Base-by-base conservation (phyloP, 1,139 yeast species). In the Meyerozyma sp. region DNA sequence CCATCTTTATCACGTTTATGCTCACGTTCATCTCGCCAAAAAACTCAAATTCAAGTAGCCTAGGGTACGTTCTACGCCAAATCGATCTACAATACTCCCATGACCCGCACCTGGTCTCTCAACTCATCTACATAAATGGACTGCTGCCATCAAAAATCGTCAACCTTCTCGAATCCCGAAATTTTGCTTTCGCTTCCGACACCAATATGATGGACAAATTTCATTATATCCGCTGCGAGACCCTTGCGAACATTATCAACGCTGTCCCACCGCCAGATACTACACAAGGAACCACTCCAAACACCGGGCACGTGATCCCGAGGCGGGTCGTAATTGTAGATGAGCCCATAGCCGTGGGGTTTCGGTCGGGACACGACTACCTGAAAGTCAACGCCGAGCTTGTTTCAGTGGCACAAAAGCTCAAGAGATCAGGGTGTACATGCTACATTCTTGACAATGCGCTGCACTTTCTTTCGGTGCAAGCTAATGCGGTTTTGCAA, bases 11-110 rank as follows among this genome's bases (percentile, higher is more conserved):
- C 29, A 49, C 25, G 23, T 40, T 4, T 8, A 46, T 55, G 55
- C 46, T 46, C 42, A 40, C 44, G 13, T 54, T 58, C 42, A 48
- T 47, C 26, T 58, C 57, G 38, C 51, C 49, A 9, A 48, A 48
- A 39, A 46, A 27, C 11, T 4, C 29, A n/a, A 10, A 11, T 11
- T n/a, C 51, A 3, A 44, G 46, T 18, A 40, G 46, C 34, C 30
- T 52, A 13, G 14, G 13, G 4, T 47, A 50, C 13, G 34, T 30
- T 5, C 34, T 30, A 8, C 16, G 10, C n/a, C 34, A 30, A 8
- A 30, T 30, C 10, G 34, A 30, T 5, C 34, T 30, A 13, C 16
- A 11, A 14, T 30, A 30, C 14, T 2, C 34, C 10, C 10, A 9
- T 3, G 16, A 30, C 21, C 34, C 34, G 20, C 5, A 13, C 10